Base-by-base conservation (phyloP, 2,329 filamentous ascomycete genomes). In the Neospermospora avenae region DNA sequence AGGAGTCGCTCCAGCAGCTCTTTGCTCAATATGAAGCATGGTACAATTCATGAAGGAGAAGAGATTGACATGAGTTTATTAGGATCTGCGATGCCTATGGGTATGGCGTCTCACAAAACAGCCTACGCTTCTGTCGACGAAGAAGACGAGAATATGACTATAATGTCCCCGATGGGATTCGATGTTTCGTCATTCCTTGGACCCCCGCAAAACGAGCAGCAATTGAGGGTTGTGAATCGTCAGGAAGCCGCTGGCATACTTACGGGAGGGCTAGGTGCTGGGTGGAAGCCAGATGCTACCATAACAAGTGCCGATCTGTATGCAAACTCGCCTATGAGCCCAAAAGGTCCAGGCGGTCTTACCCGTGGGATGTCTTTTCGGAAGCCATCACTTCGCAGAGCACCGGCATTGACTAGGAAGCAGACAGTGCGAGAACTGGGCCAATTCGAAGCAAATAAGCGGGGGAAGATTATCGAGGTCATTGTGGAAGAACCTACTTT, bases 381-480 rank as follows among this genome's bases (percentile, higher is more conserved):
- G 3, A 55, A 57, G 31, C 57, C 70, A 13, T 68, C 70, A 1
- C 59, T 68, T 37, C 58, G 65, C 45, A 59, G 67, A 56, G 61
- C 51, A n/a, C 48, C 61, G 20, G 59, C 63, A 4, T 22, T 70
- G 16, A 45, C 45, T 24, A 74, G 77, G 41, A 66, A 68, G 10
- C 72, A 78, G 53, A 80, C 78, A 0, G 73, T 85, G 57, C 78
- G 75, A 58, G 75, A 77, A 20, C 73, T 82, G 18, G 83, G 79
- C 0, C 84, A 87, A 70, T 77, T 74, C 11, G 82, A 85, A 67
- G 84, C 84, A 0, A 84, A 86, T 67, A 80, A 80, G 59, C 75
- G 79, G n/a, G 83, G 83, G 16, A 76, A 84, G 64, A 79, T 85
- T 2, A 82, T 86, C 60, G 79, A 85, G 67, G 81, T 87, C 2